Evolutionary conservation across 768 basidiomycete species (phyloP), one percentile per base, ranked within the genome.

Genomic region (Leccinum incarnatum): DNA sequence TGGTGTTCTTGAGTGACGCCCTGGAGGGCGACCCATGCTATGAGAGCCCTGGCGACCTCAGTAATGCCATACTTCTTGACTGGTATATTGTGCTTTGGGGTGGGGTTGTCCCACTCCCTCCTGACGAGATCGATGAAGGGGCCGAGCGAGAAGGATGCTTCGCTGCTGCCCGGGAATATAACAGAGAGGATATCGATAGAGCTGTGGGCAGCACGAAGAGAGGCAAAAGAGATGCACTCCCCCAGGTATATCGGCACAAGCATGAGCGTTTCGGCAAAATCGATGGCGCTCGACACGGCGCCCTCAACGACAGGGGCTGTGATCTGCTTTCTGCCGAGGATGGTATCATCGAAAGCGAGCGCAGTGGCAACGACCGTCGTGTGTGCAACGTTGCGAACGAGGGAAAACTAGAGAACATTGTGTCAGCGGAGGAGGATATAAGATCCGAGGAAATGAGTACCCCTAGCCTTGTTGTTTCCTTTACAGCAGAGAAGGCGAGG

Each of bases 1-100:
- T 90, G 88, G 81, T 86, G 90, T 64, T 90, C 85, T 65, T 87
- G 84, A 1, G 92, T 94, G 46, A 91, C 85, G 34, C 88, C 86
- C 65, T 93, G 92, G 45, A 94, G 74, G 1, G 89, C 83, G 5
- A 87, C 87, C 89, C 91, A 93, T 1, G 85, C 89, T 7, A 90
- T 80, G 21, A 94, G 79, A 0, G 88, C 90, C 56, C 82, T 79
- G 19, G 83, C 83, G 14, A 91, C 80, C 58, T 89, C 83, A 1
- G 81, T 82, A 45, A 91, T 75, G 8, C 87, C 83, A 62, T 83
- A 88, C 46, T 80, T 80, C 59, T 79, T 82, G 64, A 78, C 79
- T 1, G 89, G 88, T 23, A 84, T 76, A 21, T 76, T 76, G 12
- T 81, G 78, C 27, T 80, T 81, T 14, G 76, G 75, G 7, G 73